These are phyloP conservation scores for Triticum timopheevii DNA, from an alignment of 176 grass and related monocot genomes.

Conservation along the genomic window DNA sequence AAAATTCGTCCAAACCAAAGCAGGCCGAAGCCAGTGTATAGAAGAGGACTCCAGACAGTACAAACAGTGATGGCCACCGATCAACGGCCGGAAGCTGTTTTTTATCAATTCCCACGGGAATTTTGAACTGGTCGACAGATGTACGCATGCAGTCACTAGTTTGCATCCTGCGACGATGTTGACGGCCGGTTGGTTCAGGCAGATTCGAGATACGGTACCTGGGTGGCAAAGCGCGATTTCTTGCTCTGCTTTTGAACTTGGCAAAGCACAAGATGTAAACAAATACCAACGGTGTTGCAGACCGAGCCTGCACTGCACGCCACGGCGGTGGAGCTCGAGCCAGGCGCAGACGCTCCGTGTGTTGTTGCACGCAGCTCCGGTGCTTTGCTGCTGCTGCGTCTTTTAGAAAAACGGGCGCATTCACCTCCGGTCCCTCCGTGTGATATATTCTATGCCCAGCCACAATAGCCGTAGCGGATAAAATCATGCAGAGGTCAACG, in stretches of 20 bases:
- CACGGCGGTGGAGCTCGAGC: background rate
- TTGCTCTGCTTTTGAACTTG: too few relatives aligned
- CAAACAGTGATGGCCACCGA: background rate
- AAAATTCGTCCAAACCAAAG: too few relatives aligned
- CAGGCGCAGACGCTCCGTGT: background rate
- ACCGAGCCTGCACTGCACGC: background rate
- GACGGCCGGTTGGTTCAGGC: too few relatives aligned
- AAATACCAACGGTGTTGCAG: background rate
- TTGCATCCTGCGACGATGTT: too few relatives aligned
- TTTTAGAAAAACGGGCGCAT: background rate
- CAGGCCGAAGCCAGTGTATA: background rate
- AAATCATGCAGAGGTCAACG: background rate
- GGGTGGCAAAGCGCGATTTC: too few relatives aligned
- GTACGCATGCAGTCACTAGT: too few relatives aligned
- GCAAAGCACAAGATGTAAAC: background rate
- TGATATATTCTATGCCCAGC: too few relatives aligned
- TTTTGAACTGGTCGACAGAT: background rate
- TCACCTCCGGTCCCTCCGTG: background rate
- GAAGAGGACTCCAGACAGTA: background rate
- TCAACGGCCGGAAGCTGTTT: background rate
- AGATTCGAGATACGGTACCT: too few relatives aligned
- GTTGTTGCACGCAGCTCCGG: background rate
- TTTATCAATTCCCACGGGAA: background rate
- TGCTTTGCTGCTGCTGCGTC: conserved; percentile 4
- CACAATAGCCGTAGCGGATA: background rate